These are phyloP conservation scores for Epichloe gansuensis DNA, from an alignment of 2,329 filamentous ascomycete species.

Conservation along the genomic window DNA sequence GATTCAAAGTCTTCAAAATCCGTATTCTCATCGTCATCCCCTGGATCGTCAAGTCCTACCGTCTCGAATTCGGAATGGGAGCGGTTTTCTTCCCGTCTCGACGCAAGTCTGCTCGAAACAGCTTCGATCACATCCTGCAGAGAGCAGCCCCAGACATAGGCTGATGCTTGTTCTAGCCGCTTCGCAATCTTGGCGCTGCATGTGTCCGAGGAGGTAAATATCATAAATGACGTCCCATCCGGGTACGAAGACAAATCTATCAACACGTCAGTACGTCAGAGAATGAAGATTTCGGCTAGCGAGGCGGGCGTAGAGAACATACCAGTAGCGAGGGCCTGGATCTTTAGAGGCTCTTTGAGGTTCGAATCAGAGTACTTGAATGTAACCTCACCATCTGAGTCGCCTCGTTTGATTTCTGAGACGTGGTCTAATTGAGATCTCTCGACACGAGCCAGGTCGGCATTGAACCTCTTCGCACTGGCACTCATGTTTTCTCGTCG, in stretches of 20 bases:
- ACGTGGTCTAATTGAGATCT: slow-evolving; percentile 35
- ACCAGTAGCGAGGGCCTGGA: slow-evolving; percentile 27
- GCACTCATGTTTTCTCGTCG: neutral
- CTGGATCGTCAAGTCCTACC: neutral
- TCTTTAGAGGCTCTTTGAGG: slow-evolving; percentile 17
- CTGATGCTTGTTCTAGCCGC: slow-evolving; percentile 29
- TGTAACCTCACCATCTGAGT: slow-evolving; percentile 59
- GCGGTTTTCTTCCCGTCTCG: neutral
- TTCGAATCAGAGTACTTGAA: slow-evolving; percentile 36
- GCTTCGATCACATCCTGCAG: slow-evolving; percentile 5
- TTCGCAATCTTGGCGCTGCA: slow-evolving; percentile 23
- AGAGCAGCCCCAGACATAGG: slow-evolving; percentile 9
- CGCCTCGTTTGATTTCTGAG: slow-evolving; percentile 42
- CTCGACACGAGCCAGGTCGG: slow-evolving; percentile 35
- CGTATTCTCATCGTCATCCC: neutral
- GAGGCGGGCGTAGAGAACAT: slow-evolving; percentile 7
- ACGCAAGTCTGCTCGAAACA: neutral
- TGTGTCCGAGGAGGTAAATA: slow-evolving; percentile 29
- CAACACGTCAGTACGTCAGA: slow-evolving; percentile 1
- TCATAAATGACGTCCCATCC: slow-evolving; percentile 24
- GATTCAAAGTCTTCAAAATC: neutral
- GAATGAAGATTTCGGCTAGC: neutral
- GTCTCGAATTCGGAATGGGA: neutral
- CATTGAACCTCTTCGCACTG: slow-evolving; percentile 32
- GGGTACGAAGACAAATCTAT: slow-evolving; percentile 26